Percentiles rank a stretch among this genome's conserved stretches.
phyloP scores from a whole-genome alignment of 148 eudicot species.

The Gaultheria prostrata region DNA sequence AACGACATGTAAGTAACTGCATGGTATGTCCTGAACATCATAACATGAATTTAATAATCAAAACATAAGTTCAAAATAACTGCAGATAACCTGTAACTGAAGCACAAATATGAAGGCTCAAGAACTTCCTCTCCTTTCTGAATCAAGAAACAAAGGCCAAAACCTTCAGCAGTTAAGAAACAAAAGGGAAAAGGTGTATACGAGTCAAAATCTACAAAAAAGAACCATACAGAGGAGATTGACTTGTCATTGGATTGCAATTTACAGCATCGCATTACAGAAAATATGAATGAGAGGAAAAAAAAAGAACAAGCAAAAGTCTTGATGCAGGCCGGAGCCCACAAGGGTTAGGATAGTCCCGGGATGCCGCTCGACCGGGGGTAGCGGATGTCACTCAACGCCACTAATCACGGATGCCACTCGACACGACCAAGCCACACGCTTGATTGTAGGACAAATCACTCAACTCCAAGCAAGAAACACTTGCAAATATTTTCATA shows the following conservation, averaged over 20 bases:
- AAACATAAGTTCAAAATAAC: not conserved
- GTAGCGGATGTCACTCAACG: too few species aligned
- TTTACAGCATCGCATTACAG: not conserved
- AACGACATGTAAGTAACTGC: not conserved
- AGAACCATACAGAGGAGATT: not conserved
- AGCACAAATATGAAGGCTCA: constrained; percentile 22
- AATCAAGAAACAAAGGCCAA: constrained; percentile 12
- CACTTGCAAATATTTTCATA: too few species aligned
- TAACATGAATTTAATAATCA: not conserved
- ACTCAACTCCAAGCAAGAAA: too few species aligned
- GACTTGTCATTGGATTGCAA: not conserved
- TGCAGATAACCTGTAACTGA: constrained; percentile 29
- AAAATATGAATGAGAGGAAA: not conserved
- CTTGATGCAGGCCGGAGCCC: too few species aligned
- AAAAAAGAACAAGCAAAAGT: not conserved
- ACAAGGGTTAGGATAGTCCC: too few species aligned
- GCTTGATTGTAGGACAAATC: too few species aligned
- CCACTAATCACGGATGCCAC: too few species aligned
- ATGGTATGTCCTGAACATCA: not conserved
- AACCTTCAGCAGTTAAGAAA: constrained; percentile 5
- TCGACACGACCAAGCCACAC: too few species aligned
- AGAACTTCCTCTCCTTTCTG: constrained; percentile 37
- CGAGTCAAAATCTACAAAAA: not conserved
- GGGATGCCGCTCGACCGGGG: too few species aligned
- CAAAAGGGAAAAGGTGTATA: not conserved